Conservation (phyloP, 1,284 basidiomycete genomes). For the Cerioporus squamosus region DNA sequence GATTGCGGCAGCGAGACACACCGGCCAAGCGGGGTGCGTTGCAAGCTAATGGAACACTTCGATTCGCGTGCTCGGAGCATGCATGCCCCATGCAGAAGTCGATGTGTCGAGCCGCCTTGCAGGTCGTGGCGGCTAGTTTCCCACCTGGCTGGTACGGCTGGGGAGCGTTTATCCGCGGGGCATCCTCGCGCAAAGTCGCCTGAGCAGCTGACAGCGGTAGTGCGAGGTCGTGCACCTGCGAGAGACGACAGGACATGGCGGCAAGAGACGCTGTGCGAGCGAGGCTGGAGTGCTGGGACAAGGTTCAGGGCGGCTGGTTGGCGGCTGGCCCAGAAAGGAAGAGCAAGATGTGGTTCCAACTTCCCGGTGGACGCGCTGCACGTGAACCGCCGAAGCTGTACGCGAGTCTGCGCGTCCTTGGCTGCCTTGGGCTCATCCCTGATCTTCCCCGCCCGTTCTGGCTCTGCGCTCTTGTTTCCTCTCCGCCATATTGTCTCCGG, state of each 20-base stretch:
- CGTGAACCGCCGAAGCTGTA: slow-evolving; percentile 15
- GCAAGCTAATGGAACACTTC: slow-evolving; percentile 1
- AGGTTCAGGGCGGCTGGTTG: not conserved
- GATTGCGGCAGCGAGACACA: slow-evolving; percentile 17
- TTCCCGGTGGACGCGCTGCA: slow-evolving; percentile 12
- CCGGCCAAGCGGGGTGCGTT: slow-evolving; percentile 3
- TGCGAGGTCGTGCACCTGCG: not conserved
- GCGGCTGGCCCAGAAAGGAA: slow-evolving; percentile 18
- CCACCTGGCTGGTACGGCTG: slow-evolving; percentile 8
- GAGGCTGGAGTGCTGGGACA: not conserved
- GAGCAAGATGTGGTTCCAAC: slow-evolving; percentile 10
- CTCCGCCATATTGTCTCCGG: slow-evolving; percentile 16
- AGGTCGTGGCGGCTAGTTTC: slow-evolving; percentile 12
- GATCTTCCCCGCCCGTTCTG: slow-evolving; percentile 17
- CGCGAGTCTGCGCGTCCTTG: slow-evolving; percentile 16
- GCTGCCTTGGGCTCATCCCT: slow-evolving; percentile 10
- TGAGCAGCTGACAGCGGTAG: slow-evolving; percentile 5
- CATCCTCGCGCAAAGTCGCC: slow-evolving; percentile 6
- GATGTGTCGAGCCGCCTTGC: slow-evolving; percentile 11
- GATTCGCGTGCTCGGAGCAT: slow-evolving; percentile 4
- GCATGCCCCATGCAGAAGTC: slow-evolving; percentile 20
- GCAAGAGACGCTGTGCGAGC: not conserved
- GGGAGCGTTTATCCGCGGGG: slow-evolving; percentile 15
- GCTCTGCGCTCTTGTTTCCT: slow-evolving; percentile 10
- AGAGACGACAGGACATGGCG: not conserved